Percentiles rank a stretch among this genome's conserved stretches.
Conservation (phyloP, 2,329 filamentous ascomycete genomes). For the Penicillium sp. region DNA sequence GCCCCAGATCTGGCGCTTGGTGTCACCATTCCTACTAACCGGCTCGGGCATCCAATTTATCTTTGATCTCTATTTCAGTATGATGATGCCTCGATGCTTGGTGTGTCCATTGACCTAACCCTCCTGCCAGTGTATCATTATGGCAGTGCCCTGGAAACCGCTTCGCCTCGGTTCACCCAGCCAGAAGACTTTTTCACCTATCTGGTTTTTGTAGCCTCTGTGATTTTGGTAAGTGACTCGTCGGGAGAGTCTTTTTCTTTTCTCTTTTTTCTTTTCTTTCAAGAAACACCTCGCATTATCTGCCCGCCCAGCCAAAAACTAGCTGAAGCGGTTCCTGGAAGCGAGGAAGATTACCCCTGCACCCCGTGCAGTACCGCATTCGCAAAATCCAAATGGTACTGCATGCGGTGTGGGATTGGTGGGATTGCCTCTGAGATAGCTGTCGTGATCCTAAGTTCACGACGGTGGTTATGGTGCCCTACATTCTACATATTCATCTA, state of each 20-base stretch:
- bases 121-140: slow-evolving; percentile 70
- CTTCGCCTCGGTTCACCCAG: slow-evolving; percentile 70
- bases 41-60: slow-evolving; percentile 62
- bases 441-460: slow-evolving; percentile 56
- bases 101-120: slow-evolving; percentile 29
- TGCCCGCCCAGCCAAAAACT: slow-evolving; percentile 74
- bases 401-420: slow-evolving; percentile 73
- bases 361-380: slow-evolving; percentile 63
- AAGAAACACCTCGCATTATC: slow-evolving; percentile 68
- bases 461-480: slow-evolving; percentile 69
- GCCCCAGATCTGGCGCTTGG: slow-evolving; percentile 64
- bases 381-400: slow-evolving; percentile 60
- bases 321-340: slow-evolving; percentile 84
- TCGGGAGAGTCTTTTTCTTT: slow-evolving; percentile 25
- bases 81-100: slow-evolving; percentile 41
- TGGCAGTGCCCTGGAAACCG: slow-evolving; percentile 72
- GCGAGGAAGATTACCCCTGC: slow-evolving; percentile 79
- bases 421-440: slow-evolving; percentile 74
- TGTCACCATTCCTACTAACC: slow-evolving; percentile 64
- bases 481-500: slow-evolving; percentile 53
- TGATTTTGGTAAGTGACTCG: slow-evolving; percentile 75
- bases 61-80: slow-evolving; percentile 75
- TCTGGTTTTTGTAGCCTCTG: slow-evolving; percentile 69
- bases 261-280: slow-evolving; percentile 9
- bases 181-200: slow-evolving; percentile 84